Base-by-base conservation (phyloP, 371 early-diverging fungal genomes). In the Rhizopus sp. region DNA sequence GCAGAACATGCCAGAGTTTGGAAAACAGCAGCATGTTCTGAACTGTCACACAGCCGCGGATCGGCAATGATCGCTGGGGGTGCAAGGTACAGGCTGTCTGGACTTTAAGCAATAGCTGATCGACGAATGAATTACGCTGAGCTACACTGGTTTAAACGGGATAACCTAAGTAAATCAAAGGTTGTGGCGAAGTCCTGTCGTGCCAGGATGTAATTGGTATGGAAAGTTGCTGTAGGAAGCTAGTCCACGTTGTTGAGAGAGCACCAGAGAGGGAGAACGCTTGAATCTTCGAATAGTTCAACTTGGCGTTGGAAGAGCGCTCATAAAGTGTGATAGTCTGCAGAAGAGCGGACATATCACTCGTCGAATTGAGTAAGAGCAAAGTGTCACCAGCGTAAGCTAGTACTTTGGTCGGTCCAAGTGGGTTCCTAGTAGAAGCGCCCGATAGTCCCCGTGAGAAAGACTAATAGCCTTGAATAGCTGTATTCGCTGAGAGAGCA, bases 341-440 rank as follows among this genome's bases (percentile, higher is more conserved):
- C 44, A 49, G 57, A 3, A 57, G 31, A 15, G 13, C 44, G 8
- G 44, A n/a, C 13, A 17, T 42, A 31, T 62, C 57, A 12, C 3
- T 10, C 1, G 34, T 30, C 4, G 16, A 4, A 9, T 51, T 3
- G 12, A 55, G 37, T 9, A 62, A 32, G 2, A 50, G 42, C 0
- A 61, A 4, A 0, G 40, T 40, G 55, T 61, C 62, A 39, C 59
- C 48, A 9, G 53, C 58, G 47, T 53, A 59, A 6, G 56, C 56
- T 7, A 55, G 3, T 0, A 54, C 4, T 40, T 61, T 61, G 31
- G 55, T 23, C 23, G 23, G 23, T 23, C 2, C 23, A 23, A 23
- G 23, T 23, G 23, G 2, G 23, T 23, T 2, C 23, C 23, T 23
- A 23, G 23, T 23, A n/a, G n/a, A n/a, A n/a, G n/a, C n/a, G n/a